Percentiles rank a stretch among this genome's conserved stretches.
Conservation (phyloP, 768 basidiomycete genomes). For the Phaeolepiota aurea region DNA sequence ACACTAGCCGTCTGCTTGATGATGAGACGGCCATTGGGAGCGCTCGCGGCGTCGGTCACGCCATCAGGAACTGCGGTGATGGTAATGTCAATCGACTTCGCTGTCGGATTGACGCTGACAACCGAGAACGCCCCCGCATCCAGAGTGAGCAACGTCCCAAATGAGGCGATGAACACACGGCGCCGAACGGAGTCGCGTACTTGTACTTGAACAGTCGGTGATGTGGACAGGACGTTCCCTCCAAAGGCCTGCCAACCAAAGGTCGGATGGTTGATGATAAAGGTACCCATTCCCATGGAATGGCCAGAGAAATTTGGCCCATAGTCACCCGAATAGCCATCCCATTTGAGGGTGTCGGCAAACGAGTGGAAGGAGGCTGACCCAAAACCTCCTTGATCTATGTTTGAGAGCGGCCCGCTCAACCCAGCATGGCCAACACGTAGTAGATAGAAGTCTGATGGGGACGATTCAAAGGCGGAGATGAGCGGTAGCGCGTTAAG, state of each 20-base stretch:
- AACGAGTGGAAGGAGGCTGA: conserved; percentile 55
- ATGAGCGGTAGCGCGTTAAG: conserved; percentile 49
- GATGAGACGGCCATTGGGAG: conserved; percentile 35
- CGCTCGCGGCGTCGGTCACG: conserved; percentile 30
- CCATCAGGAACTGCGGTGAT: conserved; percentile 31
- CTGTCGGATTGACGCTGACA: conserved; percentile 29
- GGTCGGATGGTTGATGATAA: conserved; percentile 42
- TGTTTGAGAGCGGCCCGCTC: conserved; percentile 45
- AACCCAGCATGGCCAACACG: conserved; percentile 45
- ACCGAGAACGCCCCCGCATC: conserved; percentile 45
- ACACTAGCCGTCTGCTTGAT: conserved; percentile 32
- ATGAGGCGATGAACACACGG: conserved; percentile 42
- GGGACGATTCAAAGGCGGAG: conserved; percentile 35
- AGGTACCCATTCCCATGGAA: conserved; percentile 38
- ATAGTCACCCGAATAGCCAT: conserved; percentile 52
- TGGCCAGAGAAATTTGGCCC: conserved; percentile 53
- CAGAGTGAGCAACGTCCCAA: conserved; percentile 34
- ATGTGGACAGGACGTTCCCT: conserved; percentile 33
- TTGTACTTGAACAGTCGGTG: conserved; percentile 33
- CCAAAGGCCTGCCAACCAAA: conserved; percentile 60
- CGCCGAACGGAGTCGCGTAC: conserved; percentile 39
- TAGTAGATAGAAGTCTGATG: conserved; percentile 41
- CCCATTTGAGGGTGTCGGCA: conserved; percentile 47
- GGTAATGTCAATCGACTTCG: conserved; percentile 28
- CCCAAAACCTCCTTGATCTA: conserved; percentile 50